Percentiles rank a stretch among this genome's conserved stretches.
phyloP scores from a whole-genome alignment of 164 flowering plant genomes.

The Hamamelis virginiana region DNA sequence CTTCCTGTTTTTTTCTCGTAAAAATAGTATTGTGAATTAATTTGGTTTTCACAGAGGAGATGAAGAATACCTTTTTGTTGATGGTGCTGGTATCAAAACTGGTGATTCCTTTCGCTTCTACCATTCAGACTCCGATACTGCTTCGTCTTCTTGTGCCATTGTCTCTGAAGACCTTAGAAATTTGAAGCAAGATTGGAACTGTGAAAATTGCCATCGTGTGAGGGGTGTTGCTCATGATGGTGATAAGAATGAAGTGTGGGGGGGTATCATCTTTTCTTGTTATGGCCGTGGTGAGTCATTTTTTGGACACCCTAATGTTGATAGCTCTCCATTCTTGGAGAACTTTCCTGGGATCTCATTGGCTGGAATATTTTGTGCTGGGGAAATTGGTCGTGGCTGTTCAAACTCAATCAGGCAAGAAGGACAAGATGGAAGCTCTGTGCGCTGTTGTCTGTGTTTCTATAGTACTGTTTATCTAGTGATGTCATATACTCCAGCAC shows the following conservation, averaged over 20 bases:
- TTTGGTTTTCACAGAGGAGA: conserved; percentile 48
- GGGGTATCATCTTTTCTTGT: conserved; percentile 69
- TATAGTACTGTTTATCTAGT: conserved; percentile 55
- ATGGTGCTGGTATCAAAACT: conserved; percentile 58
- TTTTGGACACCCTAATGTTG: conserved; percentile 45
- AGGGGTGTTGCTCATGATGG: conserved; percentile 1
- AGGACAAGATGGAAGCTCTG: conserved; percentile 14
- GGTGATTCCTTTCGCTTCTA: conserved; percentile 69
- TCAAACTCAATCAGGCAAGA: conserved; percentile 8
- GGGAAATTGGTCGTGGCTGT: conserved; percentile 62
- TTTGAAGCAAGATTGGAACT: conserved; percentile 29
- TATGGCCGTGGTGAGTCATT: conserved; percentile 67
- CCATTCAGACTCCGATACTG: conserved; percentile 43
- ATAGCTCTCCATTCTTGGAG: conserved; percentile 57
- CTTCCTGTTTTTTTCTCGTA: not conserved
- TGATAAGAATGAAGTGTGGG: conserved; percentile 39
- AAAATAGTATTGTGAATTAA: no score
- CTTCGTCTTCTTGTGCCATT: conserved; percentile 28
- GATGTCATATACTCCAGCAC: conserved; percentile 39
- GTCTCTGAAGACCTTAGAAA: conserved; percentile 33
- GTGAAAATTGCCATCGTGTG: not conserved
- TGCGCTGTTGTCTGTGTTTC: conserved; percentile 33
- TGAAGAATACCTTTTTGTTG: conserved; percentile 55
- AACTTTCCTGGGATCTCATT: conserved; percentile 58
- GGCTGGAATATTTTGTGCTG: conserved; percentile 61